Conservation (phyloP, 176 grass and related monocot species). For the Eragrostis curvula region DNA sequence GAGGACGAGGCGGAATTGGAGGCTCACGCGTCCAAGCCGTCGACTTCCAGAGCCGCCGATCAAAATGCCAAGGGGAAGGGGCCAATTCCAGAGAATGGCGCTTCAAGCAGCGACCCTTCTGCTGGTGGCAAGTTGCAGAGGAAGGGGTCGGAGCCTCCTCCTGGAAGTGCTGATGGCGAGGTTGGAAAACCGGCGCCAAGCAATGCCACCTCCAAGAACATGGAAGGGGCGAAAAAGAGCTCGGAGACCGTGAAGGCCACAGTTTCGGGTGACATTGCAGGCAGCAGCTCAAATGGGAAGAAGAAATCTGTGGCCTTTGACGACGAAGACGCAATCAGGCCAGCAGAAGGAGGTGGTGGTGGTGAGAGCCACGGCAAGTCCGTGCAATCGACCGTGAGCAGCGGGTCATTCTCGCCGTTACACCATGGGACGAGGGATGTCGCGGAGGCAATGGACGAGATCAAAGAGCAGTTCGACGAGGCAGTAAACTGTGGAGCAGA, state of each 20-base stretch:
- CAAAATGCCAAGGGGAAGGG: slow-evolving; percentile 40
- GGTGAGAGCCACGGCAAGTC: slow-evolving; percentile 43
- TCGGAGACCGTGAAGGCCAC: slow-evolving; percentile 29
- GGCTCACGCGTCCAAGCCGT: slow-evolving; percentile 6
- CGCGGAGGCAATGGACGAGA: slow-evolving; percentile 58
- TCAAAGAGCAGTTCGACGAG: slow-evolving; percentile 60
- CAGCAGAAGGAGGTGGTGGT: not conserved
- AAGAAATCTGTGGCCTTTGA: slow-evolving; percentile 59
- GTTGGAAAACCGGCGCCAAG: not conserved
- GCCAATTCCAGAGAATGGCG: slow-evolving; percentile 6
- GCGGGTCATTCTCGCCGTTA: slow-evolving; percentile 41
- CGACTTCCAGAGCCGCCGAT: slow-evolving; percentile 17
- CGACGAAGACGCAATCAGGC: slow-evolving; percentile 32
- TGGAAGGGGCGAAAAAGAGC: slow-evolving; percentile 43
- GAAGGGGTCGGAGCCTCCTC: slow-evolving; percentile 9
- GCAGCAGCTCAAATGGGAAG: slow-evolving; percentile 24
- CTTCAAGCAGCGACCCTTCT: slow-evolving; percentile 8
- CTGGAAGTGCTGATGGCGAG: not conserved
- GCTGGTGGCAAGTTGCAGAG: slow-evolving; percentile 6
- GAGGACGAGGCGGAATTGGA: slow-evolving; percentile 68
- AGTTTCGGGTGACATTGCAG: not conserved
- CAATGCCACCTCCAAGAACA: slow-evolving; percentile 31
- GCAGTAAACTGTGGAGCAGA: slow-evolving; percentile 53
- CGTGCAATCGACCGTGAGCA: slow-evolving; percentile 23
- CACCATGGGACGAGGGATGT: slow-evolving; percentile 55